Evolutionary conservation across 495 filamentous ascomycete genomes (phyloP).

Genomic region (Tuber borchii): DNA sequence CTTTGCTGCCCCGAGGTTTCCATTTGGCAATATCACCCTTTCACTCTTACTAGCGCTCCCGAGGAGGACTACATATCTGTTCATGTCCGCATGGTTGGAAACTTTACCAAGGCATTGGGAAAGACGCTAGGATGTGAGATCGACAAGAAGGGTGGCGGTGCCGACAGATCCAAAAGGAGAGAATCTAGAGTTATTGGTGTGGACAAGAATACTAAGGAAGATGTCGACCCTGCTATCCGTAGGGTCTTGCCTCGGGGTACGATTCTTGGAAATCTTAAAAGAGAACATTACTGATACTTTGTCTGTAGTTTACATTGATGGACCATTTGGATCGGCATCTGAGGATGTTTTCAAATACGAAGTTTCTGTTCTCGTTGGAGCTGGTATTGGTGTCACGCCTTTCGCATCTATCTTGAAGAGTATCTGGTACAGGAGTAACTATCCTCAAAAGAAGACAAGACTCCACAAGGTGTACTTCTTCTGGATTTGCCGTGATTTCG

Average conservation of each 20-base stretch:
- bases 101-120: slow-evolving; percentile 61
- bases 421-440: slow-evolving; percentile 83
- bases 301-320: slow-evolving; percentile 61
- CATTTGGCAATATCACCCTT: slow-evolving; percentile 72
- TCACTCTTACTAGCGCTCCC: slow-evolving; percentile 70
- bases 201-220: slow-evolving; percentile 51
- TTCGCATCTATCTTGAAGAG: slow-evolving; percentile 76
- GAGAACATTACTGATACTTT: slow-evolving; percentile 13
- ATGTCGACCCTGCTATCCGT: slow-evolving; percentile 62
- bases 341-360: slow-evolving; percentile 76
- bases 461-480: slow-evolving; percentile 79
- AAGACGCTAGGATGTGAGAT: slow-evolving; percentile 64
- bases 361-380: slow-evolving; percentile 60
- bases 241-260: slow-evolving; percentile 56
- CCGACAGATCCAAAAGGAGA: slow-evolving; percentile 48
- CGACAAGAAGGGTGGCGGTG: slow-evolving; percentile 47
- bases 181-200: slow-evolving; percentile 56
- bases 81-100: slow-evolving; percentile 64
- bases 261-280: slow-evolving; percentile 7
- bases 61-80: slow-evolving; percentile 79
- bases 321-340: slow-evolving; percentile 70
- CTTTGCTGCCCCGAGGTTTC: slow-evolving; percentile 75
- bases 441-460: slow-evolving; percentile 64
- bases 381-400: slow-evolving; percentile 67
- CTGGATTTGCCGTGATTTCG: slow-evolving; percentile 73